A percentile compares a stretch with the other conserved stretches of the same genome.
Conservation (phyloP, 768 basidiomycete genomes). For the Boletus subcaerulescens region DNA sequence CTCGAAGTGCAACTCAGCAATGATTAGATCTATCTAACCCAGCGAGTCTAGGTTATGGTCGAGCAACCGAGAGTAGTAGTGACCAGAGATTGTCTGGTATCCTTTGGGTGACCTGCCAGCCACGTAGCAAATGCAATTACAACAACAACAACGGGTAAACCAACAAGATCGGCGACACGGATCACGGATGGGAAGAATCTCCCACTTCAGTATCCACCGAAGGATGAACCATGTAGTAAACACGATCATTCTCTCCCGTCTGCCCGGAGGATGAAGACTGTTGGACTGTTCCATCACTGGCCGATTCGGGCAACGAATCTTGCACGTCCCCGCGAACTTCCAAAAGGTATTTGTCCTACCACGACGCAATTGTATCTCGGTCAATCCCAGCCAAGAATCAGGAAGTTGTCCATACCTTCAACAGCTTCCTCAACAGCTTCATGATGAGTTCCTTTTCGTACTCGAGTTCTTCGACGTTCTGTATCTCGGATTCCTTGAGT, state of each 20-base stretch:
- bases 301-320: conserved; percentile 65
- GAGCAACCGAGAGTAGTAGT: neutral
- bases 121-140: conserved; percentile 2
- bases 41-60: neutral
- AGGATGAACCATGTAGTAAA: conserved; percentile 91
- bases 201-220: conserved; percentile 68
- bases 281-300: conserved; percentile 50
- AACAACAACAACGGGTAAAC: conserved; percentile 8
- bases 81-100: neutral
- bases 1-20: neutral
- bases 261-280: conserved; percentile 49
- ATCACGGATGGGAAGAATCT: conserved; percentile 35
- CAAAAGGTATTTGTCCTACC: conserved; percentile 79
- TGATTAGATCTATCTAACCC: neutral
- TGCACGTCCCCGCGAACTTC: conserved; percentile 82
- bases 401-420: conserved; percentile 60
- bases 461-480: conserved; percentile 83
- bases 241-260: conserved; percentile 58
- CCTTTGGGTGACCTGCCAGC: too few species aligned
- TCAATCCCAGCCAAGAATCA: neutral
- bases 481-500: conserved; percentile 76
- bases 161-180: conserved; percentile 9
- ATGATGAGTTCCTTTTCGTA: conserved; percentile 86
- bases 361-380: neutral
- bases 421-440: conserved; percentile 85